Base-by-base conservation (phyloP, 2,329 filamentous ascomycete species). In the Eutypa lata region DNA sequence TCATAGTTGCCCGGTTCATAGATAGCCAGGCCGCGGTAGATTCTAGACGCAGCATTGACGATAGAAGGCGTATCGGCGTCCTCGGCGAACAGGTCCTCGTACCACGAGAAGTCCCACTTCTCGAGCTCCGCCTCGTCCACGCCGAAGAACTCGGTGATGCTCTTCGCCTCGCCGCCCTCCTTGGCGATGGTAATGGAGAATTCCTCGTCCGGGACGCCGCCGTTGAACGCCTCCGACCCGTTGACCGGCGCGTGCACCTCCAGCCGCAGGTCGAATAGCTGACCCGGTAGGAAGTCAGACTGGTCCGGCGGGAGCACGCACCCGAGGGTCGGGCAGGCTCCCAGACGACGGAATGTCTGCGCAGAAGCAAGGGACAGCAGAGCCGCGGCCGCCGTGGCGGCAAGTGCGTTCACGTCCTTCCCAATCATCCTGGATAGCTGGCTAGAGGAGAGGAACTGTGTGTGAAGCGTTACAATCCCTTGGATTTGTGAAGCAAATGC, bases 101-200 rank as follows among this genome's bases (percentile, higher is more conserved):
- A 93, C 88, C 88, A 94, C n/a, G 79, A 79, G 67, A 94, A 94
- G 59, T 85, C 81, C 90, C 90, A 95, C 58, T 78, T 86, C 77
- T 95, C 90, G 16, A 94, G 73, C 67, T 83, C 72, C 19, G 90
- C 87, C 68, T 93, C 89, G 2, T 79, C 64, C 35, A 88, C 65
- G n/a, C 77, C 76, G 73, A 94, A 93, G 73, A 83, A 91, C 40
- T 83, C 73, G 16, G 84, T 76, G 40, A 85, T 83, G 52, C 78
- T 73, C 65, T 82, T 72, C 24, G 80, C 67, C 53, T 73, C 48
- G 48, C 71, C 71, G 43, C 81, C 83, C 51, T 83, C 81, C 72
- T 89, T 91, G 53, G 78, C 74, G 60, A 94, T 87, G 51, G 85
- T 88, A 63, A 90, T 86, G 43, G 82, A 87, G 76, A 95, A 94